Evolutionary conservation across 768 basidiomycete genomes (phyloP), one percentile per base, ranked within the genome.

Genomic region (Tylopilus vinaceipallidus): DNA sequence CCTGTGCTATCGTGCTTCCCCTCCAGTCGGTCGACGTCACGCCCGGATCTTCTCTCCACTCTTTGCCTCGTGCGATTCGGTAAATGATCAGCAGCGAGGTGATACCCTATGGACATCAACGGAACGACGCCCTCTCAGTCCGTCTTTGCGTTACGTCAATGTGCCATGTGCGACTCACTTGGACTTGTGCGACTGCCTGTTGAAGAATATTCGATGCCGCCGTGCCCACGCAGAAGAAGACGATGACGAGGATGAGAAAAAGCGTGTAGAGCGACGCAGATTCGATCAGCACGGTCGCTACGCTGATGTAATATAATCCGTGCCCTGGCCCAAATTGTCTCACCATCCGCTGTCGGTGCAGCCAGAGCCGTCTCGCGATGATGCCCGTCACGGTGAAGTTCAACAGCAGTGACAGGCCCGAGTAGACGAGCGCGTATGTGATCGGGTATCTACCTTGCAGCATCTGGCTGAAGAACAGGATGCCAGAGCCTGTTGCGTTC

Each of bases 1-100:
- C 35, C 7, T 34, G 47, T 11, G 24, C 45, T 22, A 44, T 45
- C 11, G 32, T 4, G 10, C 40, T 39, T 19, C 59, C 59, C 29
- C 52, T 54, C 59, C 59, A 60, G 24, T 58, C 59, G 14, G 6
- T 19, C 5, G 59, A 20, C 16, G 56, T 38, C 27, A 60, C 55
- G 0, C 5, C 40, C 2, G 30, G 23, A 4, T 45, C 30, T 12
- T 47, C 41, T 22, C 9, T 47, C 59, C 59, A 62, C 13, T 26
- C 59, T 16, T 52, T 51, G 2, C 59, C 59, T 2, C 40, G 47
- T 0, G 59, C 47, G n/a, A 60, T 62, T 11, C 59, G 56, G 36
- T 58, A 60, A 2, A 60, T 52, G 30, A 60, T 62, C 39, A 60
- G 23, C 22, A 58, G n/a, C 2, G 59, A 44, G 6, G 56, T 19